Percentiles rank a stretch among this genome's conserved stretches.
Conservation (phyloP, 495 filamentous ascomycete genomes). For the Penicillium argentinense region DNA sequence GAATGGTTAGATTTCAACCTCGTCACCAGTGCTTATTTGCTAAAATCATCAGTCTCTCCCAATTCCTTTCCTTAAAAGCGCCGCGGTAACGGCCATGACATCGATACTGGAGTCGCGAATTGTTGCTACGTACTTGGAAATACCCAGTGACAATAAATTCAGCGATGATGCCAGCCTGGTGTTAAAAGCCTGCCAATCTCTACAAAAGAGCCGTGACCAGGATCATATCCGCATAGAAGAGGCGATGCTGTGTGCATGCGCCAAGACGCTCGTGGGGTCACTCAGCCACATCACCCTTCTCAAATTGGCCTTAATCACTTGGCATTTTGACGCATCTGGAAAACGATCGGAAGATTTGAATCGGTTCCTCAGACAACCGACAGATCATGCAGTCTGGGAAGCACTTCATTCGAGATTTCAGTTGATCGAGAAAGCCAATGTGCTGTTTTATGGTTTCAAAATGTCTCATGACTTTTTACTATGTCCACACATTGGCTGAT, state of each 20-base stretch:
- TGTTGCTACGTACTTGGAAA: background rate
- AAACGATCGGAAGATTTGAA: background rate
- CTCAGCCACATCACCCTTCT: background rate
- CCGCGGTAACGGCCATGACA: background rate
- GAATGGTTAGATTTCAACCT: too few relatives aligned
- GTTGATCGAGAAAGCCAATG: background rate
- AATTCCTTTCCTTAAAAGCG: background rate
- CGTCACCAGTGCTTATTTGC: background rate
- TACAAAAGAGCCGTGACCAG: background rate
- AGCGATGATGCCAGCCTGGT: background rate
- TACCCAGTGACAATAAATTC: background rate
- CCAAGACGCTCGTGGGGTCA: background rate
- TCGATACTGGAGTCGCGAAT: background rate
- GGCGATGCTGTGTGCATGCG: background rate
- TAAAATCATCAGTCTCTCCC: background rate
- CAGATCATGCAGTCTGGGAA: slow-evolving; percentile 2
- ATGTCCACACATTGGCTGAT: background rate
- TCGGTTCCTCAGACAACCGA: background rate
- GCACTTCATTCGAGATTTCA: slow-evolving; percentile 3
- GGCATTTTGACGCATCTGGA: slow-evolving; percentile 1
- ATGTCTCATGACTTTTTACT: slow-evolving; percentile 1
- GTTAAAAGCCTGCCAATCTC: background rate
- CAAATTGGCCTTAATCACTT: background rate
- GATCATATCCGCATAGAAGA: background rate
- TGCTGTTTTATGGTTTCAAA: background rate